Percentiles rank a stretch among this genome's conserved stretches.
Evolutionary conservation across 1,284 basidiomycete genomes (phyloP).

Genomic region (Microbotryomycetes sp.): DNA sequence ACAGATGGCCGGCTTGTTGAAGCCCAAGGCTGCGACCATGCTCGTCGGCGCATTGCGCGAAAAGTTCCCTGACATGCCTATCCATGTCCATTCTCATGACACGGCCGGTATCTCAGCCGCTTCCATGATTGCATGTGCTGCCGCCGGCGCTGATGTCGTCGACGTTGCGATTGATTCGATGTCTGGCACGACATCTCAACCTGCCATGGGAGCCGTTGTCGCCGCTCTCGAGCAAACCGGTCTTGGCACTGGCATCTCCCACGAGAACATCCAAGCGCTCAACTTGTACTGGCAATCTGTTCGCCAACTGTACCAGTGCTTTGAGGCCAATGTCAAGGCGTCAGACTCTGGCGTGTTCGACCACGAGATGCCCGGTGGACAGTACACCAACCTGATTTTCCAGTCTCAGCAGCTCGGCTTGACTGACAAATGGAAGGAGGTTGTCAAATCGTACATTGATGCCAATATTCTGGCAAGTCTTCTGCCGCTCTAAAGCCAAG

Average conservation of each 20-base stretch:
- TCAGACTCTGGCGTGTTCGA: conserved; percentile 97
- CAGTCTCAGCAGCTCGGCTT: conserved; percentile 96
- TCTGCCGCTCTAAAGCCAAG: no score
- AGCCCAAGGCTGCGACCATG: conserved; percentile 87
- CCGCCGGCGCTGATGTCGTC: conserved; percentile 94
- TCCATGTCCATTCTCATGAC: conserved; percentile 99
- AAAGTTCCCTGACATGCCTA: conserved; percentile 94
- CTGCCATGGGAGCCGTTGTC: conserved; percentile 95
- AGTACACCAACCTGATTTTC: conserved; percentile 60
- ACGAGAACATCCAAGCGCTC: conserved; percentile 93
- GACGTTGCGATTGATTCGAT: conserved; percentile 99
- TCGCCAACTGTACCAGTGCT: conserved; percentile 88
- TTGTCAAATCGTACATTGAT: conserved; percentile 98
- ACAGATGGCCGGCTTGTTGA: conserved; percentile 90
- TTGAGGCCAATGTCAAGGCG: conserved; percentile 96
- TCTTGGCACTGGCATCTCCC: conserved; percentile 92
- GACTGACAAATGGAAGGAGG: conserved; percentile 89
- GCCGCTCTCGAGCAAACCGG: conserved; percentile 90
- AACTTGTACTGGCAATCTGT: conserved; percentile 99
- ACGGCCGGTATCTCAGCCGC: conserved; percentile 97
- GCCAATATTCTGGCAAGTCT: conserved; percentile 75
- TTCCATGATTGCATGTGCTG: conserved; percentile 91
- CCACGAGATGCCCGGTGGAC: conserved; percentile 98
- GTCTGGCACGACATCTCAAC: conserved; percentile 97
- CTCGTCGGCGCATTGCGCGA: conserved; percentile 90